These are phyloP conservation scores for Circinella minor DNA, from an alignment of 371 early-diverging fungal genomes.

Conservation along the genomic window DNA sequence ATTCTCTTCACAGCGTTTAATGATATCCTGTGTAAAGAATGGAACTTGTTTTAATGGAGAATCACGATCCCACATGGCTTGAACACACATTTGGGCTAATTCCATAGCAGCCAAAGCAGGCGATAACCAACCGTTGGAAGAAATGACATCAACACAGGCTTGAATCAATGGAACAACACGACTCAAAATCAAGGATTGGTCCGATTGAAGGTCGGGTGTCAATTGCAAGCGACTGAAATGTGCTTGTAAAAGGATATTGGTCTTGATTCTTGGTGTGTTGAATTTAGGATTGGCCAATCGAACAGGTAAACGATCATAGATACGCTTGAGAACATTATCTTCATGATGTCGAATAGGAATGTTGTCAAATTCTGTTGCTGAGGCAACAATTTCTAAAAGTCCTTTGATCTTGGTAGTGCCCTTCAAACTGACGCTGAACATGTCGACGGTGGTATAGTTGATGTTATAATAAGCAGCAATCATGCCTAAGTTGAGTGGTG, in stretches of 20 bases:
- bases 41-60: constrained; percentile 93
- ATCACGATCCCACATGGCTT: constrained; percentile 96
- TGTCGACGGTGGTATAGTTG: constrained; percentile 91
- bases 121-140: constrained; percentile 89
- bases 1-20: constrained; percentile 68
- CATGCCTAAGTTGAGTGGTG: constrained; percentile 94
- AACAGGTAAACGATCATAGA: constrained; percentile 85
- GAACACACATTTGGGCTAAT: constrained; percentile 94
- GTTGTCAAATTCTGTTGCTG: constrained; percentile 90
- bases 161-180: constrained; percentile 86
- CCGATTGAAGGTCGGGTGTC: constrained; percentile 90
- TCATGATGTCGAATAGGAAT: constrained; percentile 96
- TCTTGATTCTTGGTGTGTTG: constrained; percentile 88
- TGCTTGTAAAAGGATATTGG: constrained; percentile 90
- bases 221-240: constrained; percentile 92
- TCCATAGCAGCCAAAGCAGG: constrained; percentile 96
- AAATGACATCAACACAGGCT: constrained; percentile 94
- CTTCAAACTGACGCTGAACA: constrained; percentile 87
- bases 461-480: constrained; percentile 97
- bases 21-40: constrained; percentile 71
- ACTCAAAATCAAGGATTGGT: constrained; percentile 76
- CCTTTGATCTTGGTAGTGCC: constrained; percentile 88
- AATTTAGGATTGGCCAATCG: constrained; percentile 68
- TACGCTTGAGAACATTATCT: constrained; percentile 71
- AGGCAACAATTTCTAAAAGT: constrained; percentile 89